Conservation (phyloP, 495 filamentous ascomycete genomes). For the Diplogelasinospora grovesii region DNA sequence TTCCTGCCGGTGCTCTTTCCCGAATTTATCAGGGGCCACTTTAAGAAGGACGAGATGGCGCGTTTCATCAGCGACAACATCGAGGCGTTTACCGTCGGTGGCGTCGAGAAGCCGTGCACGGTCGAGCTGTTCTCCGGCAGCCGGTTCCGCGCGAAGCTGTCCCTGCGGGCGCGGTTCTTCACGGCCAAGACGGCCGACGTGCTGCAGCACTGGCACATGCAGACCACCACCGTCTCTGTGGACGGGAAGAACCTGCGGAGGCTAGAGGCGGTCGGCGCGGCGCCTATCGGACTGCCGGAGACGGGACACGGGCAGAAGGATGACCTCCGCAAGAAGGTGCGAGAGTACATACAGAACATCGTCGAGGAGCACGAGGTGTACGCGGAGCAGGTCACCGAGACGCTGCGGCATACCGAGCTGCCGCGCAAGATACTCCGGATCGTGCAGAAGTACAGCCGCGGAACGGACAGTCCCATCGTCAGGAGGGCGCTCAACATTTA, state of each 20-base stretch:
- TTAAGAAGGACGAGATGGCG: slow-evolving; percentile 36
- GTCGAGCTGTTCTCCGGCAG: slow-evolving; percentile 38
- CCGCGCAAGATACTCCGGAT: slow-evolving; percentile 36
- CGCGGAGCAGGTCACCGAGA: slow-evolving; percentile 38
- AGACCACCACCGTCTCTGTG: too few relatives aligned
- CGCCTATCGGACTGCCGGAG: slow-evolving; percentile 31
- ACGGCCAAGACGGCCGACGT: slow-evolving; percentile 37
- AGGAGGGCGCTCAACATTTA: slow-evolving; percentile 41
- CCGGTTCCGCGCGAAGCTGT: slow-evolving; percentile 31
- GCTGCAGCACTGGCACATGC: slow-evolving; percentile 38
- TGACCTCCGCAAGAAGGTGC: slow-evolving; percentile 32
- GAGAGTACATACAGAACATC: slow-evolving; percentile 39
- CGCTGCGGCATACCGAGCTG: slow-evolving; percentile 32
- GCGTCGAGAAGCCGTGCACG: slow-evolving; percentile 26
- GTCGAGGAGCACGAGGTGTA: slow-evolving; percentile 33
- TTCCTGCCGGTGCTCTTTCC: slow-evolving; percentile 40
- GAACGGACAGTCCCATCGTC: slow-evolving; percentile 34
- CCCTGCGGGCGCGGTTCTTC: slow-evolving; percentile 41
- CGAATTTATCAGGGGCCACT: slow-evolving; percentile 41
- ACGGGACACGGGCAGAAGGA: slow-evolving; percentile 23
- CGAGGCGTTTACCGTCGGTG: slow-evolving; percentile 28
- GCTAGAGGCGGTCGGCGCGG: slow-evolving; percentile 29
- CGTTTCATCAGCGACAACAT: slow-evolving; percentile 38
- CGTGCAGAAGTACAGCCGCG: slow-evolving; percentile 32
- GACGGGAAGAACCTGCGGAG: slow-evolving; percentile 26